Base-by-base conservation (phyloP, 371 early-diverging fungal genomes). In the Mortierella sp. region DNA sequence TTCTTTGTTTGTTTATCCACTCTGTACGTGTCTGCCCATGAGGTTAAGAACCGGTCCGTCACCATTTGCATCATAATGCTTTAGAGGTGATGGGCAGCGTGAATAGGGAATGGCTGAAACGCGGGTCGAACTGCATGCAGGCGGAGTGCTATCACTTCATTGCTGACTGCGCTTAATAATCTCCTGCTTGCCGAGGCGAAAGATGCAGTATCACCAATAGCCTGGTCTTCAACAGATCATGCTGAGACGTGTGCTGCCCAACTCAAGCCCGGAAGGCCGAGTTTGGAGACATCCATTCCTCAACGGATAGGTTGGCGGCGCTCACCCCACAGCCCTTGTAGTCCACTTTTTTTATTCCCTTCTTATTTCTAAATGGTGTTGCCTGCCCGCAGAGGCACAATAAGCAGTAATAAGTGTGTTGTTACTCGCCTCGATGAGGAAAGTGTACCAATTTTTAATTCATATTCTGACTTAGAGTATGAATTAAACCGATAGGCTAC, bases 101-200 rank as follows among this genome's bases (percentile, higher is more conserved):
- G 32, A 69, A 70, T 70, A 58, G 62, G 70, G 63, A 48, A 63
- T 56, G 53, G 54, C 71, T 64, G 71, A 70, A 70, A 70, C 64
- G 56, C 64, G 56, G 51, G 64, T 64, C 60, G 64, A 70, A 64
- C 49, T 70, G 47, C 59, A 70, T 70, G 64, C 56, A 32, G 64
- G 64, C 64, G 46, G 56, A 59, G 49, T 70, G 71, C 71, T 58
- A 59, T 50, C 71, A 70, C 56, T 70, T 46, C 60, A 56, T 60
- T 32, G 56, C 42, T 64, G 60, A 70, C 60, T 64, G 55, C 41
- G 71, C 71, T 70, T 64, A 70, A 70, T 70, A 64, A 60, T 31
- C 64, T 64, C 51, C 64, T 64, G 31, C 50, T 59, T 50, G 60
- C 56, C 60, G 60, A 64, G 63, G 64, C 55, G 41, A 4, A 55